Percentiles rank a stretch among this genome's conserved stretches.
Conservation (phyloP, 805 yeast genomes). For the Saitoella complicata region DNA sequence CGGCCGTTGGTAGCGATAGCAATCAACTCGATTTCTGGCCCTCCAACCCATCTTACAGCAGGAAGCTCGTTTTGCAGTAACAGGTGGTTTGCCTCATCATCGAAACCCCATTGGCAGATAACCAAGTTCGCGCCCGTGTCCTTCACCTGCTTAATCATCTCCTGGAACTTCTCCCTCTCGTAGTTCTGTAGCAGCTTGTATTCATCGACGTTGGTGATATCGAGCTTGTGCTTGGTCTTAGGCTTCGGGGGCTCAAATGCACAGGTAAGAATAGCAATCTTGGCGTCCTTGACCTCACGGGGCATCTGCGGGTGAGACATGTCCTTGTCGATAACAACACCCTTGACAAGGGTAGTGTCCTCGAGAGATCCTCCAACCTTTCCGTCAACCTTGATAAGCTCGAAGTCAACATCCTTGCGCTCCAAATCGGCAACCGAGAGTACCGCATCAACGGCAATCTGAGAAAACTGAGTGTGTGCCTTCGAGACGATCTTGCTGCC, state of each 20-base stretch:
- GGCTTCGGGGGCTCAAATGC: constrained; percentile 99
- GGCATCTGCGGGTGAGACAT: constrained; percentile 99
- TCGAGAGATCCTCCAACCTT: constrained; percentile 88
- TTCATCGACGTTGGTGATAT: constrained; percentile 85
- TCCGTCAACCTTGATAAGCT: constrained; percentile 85
- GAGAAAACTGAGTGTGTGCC: constrained; percentile 81
- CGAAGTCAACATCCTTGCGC: constrained; percentile 92
- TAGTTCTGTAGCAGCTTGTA: constrained; percentile 78
- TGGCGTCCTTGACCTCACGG: constrained; percentile 57
- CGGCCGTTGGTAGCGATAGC: constrained; percentile 97
- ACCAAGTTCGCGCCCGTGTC: constrained; percentile 88
- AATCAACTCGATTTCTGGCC: constrained; percentile 82
- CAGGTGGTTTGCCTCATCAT: constrained; percentile 94
- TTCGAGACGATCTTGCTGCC: constrained; percentile 94
- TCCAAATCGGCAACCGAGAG: constrained; percentile 80
- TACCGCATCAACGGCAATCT: constrained; percentile 95
- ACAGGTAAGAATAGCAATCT: constrained; percentile 88
- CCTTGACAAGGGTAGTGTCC: constrained; percentile 71
- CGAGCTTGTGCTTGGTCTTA: constrained; percentile 92
- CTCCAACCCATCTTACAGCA: constrained; percentile 99
- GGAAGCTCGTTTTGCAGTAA: constrained; percentile 76
- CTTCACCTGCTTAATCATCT: constrained; percentile 79
- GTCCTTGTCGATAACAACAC: constrained; percentile 90
- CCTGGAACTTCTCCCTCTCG: constrained; percentile 77
- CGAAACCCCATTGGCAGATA: constrained; percentile 99